Percentiles rank a stretch among this genome's conserved stretches.
phyloP scores from a whole-genome alignment of 2,329 filamentous ascomycete genomes.

The Xylaria sp. region DNA sequence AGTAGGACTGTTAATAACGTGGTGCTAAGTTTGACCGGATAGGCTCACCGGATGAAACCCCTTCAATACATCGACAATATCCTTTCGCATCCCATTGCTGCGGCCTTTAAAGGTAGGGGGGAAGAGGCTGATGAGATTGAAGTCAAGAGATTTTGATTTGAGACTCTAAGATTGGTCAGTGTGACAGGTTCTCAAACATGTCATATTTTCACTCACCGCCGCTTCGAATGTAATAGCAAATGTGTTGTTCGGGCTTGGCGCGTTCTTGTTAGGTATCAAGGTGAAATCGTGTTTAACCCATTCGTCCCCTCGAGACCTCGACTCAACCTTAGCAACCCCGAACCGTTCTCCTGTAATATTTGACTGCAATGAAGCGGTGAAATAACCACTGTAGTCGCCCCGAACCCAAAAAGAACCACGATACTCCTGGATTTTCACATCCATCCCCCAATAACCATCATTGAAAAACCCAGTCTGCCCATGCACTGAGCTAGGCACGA shows the following conservation, averaged over 20 bases:
- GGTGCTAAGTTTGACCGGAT: background rate
- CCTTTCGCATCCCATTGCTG: slow-evolving; percentile 66
- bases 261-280: slow-evolving; percentile 57
- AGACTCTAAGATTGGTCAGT: slow-evolving; percentile 46
- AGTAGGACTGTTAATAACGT: slow-evolving; percentile 11
- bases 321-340: slow-evolving; percentile 59
- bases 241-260: slow-evolving; percentile 65
- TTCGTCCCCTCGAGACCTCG: slow-evolving; percentile 52
- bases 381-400: slow-evolving; percentile 58
- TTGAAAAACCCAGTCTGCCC: slow-evolving; percentile 60
- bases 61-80: slow-evolving; percentile 64
- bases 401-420: slow-evolving; percentile 64
- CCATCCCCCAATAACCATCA: slow-evolving; percentile 68
- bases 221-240: slow-evolving; percentile 65
- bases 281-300: slow-evolving; percentile 64
- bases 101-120: slow-evolving; percentile 68
- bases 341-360: slow-evolving; percentile 57
- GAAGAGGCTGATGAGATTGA: slow-evolving; percentile 69
- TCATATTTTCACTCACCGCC: slow-evolving; percentile 38
- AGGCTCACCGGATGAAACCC: slow-evolving; percentile 59
- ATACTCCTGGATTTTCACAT: slow-evolving; percentile 59
- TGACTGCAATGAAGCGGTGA: slow-evolving; percentile 60
- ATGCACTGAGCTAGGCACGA: slow-evolving; percentile 50
- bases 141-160: slow-evolving; percentile 59
- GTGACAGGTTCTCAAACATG: background rate